These are phyloP conservation scores for Metschnikowia koreensis DNA, from an alignment of 805 yeast species.

Conservation along the genomic window DNA sequence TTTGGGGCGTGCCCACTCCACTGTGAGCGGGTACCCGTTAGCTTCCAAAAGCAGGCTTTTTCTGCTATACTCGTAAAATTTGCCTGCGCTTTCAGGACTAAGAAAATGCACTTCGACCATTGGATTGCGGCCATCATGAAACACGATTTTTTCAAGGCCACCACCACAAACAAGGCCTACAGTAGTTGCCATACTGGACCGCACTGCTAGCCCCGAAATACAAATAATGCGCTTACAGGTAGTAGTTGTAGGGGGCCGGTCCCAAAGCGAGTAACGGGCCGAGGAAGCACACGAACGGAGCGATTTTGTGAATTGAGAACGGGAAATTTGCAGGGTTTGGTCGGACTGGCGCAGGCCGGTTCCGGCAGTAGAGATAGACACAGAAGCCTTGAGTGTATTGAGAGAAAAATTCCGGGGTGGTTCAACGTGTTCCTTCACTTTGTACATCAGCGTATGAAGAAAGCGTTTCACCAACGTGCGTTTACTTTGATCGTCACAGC, in stretches of 20 bases:
- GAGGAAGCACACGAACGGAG: slow-evolving; percentile 7
- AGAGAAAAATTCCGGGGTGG: slow-evolving; percentile 4
- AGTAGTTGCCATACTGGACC: slow-evolving; percentile 49
- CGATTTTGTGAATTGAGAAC: slow-evolving; percentile 4
- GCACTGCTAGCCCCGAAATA: slow-evolving; percentile 38
- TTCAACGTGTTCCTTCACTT: slow-evolving; percentile 10
- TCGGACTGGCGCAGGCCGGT: neutral
- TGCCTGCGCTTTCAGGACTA: slow-evolving; percentile 50
- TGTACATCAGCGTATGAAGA: slow-evolving; percentile 14
- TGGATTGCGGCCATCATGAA: slow-evolving; percentile 19
- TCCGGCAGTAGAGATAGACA: neutral
- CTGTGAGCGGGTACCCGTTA: slow-evolving; percentile 52
- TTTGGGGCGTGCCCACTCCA: slow-evolving; percentile 43
- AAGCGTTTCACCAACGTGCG: slow-evolving; percentile 15
- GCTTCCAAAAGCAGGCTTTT: slow-evolving; percentile 53
- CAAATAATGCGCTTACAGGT: slow-evolving; percentile 25
- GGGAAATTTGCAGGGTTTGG: slow-evolving; percentile 2
- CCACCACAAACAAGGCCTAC: slow-evolving; percentile 66
- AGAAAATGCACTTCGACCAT: slow-evolving; percentile 50
- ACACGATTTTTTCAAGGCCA: slow-evolving; percentile 53
- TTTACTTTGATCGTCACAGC: slow-evolving; percentile 8
- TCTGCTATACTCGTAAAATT: slow-evolving; percentile 50
- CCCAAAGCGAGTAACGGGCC: slow-evolving; percentile 7
- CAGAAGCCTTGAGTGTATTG: slow-evolving; percentile 1
- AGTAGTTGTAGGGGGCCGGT: slow-evolving; percentile 1